phyloP scores from a whole-genome alignment of 805 yeast species.

The Ogataea nitratoaversa region DNA sequence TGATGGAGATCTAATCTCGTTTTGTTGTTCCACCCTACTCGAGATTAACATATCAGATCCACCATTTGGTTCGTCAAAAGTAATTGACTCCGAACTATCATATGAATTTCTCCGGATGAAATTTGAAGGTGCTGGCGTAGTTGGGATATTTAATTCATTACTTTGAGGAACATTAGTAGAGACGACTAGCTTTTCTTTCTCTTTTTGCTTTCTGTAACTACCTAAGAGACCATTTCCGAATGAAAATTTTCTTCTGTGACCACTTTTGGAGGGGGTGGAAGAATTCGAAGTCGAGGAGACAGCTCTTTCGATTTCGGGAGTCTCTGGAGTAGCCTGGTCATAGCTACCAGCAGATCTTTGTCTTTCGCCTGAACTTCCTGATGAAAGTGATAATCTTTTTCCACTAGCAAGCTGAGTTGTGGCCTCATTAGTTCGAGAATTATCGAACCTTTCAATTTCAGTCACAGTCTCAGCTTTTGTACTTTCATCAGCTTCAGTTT shows the following conservation, averaged over 20 bases:
- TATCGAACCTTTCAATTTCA: constrained; percentile 11
- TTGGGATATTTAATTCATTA: constrained; percentile 42
- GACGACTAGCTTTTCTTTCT: constrained; percentile 29
- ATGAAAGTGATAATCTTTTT: constrained; percentile 19
- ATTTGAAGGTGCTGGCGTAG: constrained; percentile 37
- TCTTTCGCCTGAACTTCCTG: constrained; percentile 16
- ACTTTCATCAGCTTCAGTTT: constrained; percentile 22
- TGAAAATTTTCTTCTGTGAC: constrained; percentile 60
- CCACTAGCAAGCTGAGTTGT: constrained; percentile 15
- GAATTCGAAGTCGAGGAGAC: constrained; percentile 24
- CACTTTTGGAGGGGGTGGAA: constrained; percentile 27
- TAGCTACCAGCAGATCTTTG: constrained; percentile 6
- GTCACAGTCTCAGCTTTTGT: constrained; percentile 16
- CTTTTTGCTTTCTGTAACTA: constrained; percentile 47
- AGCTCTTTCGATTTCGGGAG: constrained; percentile 15
- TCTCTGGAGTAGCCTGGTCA: constrained; percentile 13
- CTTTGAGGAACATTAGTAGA: constrained; percentile 21
- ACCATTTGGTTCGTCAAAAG: constrained; percentile 49
- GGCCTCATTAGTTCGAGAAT: constrained; percentile 17
- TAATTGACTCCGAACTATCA: constrained; percentile 59
- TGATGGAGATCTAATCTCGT: constrained; percentile 17
- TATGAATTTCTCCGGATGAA: constrained; percentile 31
- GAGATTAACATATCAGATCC: constrained; percentile 56
- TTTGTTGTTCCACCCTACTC: constrained; percentile 51
- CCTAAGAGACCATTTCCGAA: constrained; percentile 54